A percentile compares a stretch with the other conserved stretches of the same genome.
phyloP scores from a whole-genome alignment of 2,329 filamentous ascomycete genomes.

The Pseudocercospora crystallina region DNA sequence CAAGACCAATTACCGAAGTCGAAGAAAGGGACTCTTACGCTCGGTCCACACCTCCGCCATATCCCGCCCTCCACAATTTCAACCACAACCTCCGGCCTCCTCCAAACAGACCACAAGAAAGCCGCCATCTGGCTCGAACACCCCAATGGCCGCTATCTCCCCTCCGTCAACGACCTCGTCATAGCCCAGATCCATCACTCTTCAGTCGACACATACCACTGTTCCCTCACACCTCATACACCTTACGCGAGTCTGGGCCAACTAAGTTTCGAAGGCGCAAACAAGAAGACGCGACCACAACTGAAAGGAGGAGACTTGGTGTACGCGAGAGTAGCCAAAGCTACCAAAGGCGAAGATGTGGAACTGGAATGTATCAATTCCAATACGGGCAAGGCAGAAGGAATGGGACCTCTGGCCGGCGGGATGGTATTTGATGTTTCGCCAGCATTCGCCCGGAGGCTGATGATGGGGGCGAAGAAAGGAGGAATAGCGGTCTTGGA shows the following conservation, averaged over 20 bases:
- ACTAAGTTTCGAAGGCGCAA: conserved; percentile 88
- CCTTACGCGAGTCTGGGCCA: conserved; percentile 72
- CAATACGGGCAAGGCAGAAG: conserved; percentile 83
- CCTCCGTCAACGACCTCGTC: conserved; percentile 78
- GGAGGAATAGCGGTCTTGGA: conserved; percentile 74
- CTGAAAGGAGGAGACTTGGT: conserved; percentile 74
- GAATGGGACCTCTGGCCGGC: conserved; percentile 76
- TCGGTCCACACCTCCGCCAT: conserved; percentile 81
- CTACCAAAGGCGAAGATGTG: conserved; percentile 79
- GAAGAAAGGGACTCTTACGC: conserved; percentile 64
- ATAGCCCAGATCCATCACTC: conserved; percentile 81
- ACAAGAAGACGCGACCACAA: conserved; percentile 85
- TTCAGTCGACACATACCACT: conserved; percentile 75
- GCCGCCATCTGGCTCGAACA: conserved; percentile 77
- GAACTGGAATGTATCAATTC: conserved; percentile 89
- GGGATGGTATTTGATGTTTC: conserved; percentile 87
- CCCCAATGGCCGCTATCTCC: conserved; percentile 71
- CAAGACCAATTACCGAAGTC: conserved; percentile 66
- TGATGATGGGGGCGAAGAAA: conserved; percentile 61
- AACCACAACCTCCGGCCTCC: conserved; percentile 65
- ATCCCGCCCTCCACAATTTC: conserved; percentile 73
- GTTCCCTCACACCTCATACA: conserved; percentile 66
- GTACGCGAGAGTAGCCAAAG: conserved; percentile 79
- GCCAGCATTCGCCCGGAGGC: conserved; percentile 74
- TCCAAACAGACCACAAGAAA: conserved; percentile 69